Base-by-base conservation (phyloP, 768 basidiomycete species). In the Pleurotus cornucopiae region DNA sequence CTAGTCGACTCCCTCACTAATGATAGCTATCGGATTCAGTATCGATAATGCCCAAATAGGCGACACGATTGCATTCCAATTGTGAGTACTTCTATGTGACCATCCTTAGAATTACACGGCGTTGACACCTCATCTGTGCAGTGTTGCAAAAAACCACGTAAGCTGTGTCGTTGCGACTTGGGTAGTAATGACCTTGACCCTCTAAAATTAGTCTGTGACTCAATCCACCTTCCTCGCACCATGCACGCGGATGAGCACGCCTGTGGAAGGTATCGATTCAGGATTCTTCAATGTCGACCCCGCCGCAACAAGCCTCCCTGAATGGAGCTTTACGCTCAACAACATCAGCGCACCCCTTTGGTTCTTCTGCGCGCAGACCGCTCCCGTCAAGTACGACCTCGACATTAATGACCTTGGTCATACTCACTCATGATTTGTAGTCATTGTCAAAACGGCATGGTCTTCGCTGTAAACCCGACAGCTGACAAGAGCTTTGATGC, bases 161-260 rank as follows among this genome's bases (percentile, higher is more conserved):
- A 46, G 70, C 57, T 11, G 9, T 3, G 30, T 34, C 30, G 7
- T 34, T 11, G 30, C 11, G 11, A 34, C 30, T 34, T 11, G 30
- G 7, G 9, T 11, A 9, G 7, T 1, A 0, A 34, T 34, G 6
- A 44, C 12, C 34, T 34, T 23, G 14, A 13, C 16, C 26, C 38
- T 45, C 18, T 37, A 6, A 43, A n/a, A 18, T 11, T 53, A 79
- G 73, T 74, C 74, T 21, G 71, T 73, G 57, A 76, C 76, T 39
- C 75, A 79, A 64, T 79, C 77, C 34, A 73, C 76, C 7, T 80
- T 81, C 62, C 64, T 68, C 20, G 56, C 56, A 39, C 79, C 79
- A 30, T 81, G 79, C 66, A 57, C 61, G 5, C 59, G 63, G 57
- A 59, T 69, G 64, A 54, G 49, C n/a, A 41, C 68, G 26, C 60